Evolutionary conservation across 371 early-diverging fungal species (phyloP).

Genomic region (Synchytrium microbalum): DNA sequence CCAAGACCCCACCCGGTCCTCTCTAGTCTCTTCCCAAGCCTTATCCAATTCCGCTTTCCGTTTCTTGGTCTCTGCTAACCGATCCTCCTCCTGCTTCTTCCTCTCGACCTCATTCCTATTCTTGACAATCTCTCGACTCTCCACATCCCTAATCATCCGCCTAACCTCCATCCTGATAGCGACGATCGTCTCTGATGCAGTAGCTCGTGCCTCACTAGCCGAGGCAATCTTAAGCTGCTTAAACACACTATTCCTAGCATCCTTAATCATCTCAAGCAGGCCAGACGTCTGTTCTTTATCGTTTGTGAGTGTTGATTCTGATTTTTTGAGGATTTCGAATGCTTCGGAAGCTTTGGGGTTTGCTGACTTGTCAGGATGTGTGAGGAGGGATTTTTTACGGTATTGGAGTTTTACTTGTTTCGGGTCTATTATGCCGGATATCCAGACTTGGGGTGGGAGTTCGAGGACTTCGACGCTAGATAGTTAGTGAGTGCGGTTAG

Average conservation of each 20-base stretch:
- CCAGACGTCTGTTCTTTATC: conserved; percentile 44
- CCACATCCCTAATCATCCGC: conserved; percentile 48
- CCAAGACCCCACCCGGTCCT: conserved; percentile 34
- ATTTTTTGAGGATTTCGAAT: conserved; percentile 76
- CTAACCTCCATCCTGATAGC: conserved; percentile 26
- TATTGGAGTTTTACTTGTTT: conserved; percentile 52
- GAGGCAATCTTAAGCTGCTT: background rate
- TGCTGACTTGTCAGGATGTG: conserved; percentile 82
- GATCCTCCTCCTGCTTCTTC: conserved; percentile 21
- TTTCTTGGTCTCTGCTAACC: conserved; percentile 18
- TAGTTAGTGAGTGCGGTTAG: conserved; percentile 55
- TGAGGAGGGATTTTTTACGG: conserved; percentile 76
- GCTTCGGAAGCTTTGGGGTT: conserved; percentile 74
- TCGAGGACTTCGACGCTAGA: conserved; percentile 71
- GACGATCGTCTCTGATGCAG: conserved; percentile 39
- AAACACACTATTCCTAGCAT: conserved; percentile 19
- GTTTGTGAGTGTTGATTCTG: conserved; percentile 68
- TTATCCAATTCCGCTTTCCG: conserved; percentile 33
- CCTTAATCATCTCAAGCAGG: conserved; percentile 36
- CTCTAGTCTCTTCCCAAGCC: conserved; percentile 38
- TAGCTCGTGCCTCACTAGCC: background rate
- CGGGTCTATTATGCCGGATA: conserved; percentile 44
- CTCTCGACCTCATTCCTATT: conserved; percentile 38
- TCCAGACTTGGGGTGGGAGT: conserved; percentile 47
- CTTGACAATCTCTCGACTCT: conserved; percentile 46